Evolutionary conservation across 495 filamentous ascomycete genomes (phyloP).

Genomic region (Talaromyces liani): DNA sequence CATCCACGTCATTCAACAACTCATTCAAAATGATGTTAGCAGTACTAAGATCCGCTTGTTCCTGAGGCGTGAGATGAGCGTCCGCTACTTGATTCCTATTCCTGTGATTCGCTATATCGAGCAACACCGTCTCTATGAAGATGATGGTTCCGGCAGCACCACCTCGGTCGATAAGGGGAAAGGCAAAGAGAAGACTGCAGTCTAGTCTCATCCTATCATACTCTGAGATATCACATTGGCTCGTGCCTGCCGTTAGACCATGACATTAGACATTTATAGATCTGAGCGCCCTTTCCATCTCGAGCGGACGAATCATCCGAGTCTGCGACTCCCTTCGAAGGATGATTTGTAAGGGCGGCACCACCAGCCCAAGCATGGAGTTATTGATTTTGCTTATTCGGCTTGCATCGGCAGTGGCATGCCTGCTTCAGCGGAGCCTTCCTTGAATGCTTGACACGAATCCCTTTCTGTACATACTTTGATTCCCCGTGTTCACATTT

Average conservation of each 20-base stretch:
- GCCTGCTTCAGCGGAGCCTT: background rate
- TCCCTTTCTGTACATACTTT: background rate
- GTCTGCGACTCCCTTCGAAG: background rate
- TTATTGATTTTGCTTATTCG: background rate
- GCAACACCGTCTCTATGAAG: constrained; percentile 63
- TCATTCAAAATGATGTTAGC: constrained; percentile 85
- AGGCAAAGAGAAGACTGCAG: constrained; percentile 8
- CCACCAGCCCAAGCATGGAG: background rate
- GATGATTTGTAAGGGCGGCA: background rate
- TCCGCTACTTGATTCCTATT: constrained; percentile 56
- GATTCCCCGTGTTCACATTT: background rate
- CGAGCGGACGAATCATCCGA: background rate
- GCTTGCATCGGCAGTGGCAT: background rate
- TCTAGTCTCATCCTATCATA: background rate
- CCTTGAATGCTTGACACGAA: background rate
- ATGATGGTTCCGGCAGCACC: constrained; percentile 43
- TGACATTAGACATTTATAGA: background rate
- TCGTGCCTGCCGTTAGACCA: background rate
- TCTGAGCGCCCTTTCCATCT: background rate
- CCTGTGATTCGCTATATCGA: constrained; percentile 75
- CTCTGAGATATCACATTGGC: background rate
- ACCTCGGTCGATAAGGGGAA: constrained; percentile 31
- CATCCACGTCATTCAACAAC: constrained; percentile 80
- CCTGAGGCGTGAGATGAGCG: constrained; percentile 71
- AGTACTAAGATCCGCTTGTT: constrained; percentile 86